These are phyloP conservation scores for Termitomyces sp. DNA, from an alignment of 768 basidiomycete species.

Conservation along the genomic window DNA sequence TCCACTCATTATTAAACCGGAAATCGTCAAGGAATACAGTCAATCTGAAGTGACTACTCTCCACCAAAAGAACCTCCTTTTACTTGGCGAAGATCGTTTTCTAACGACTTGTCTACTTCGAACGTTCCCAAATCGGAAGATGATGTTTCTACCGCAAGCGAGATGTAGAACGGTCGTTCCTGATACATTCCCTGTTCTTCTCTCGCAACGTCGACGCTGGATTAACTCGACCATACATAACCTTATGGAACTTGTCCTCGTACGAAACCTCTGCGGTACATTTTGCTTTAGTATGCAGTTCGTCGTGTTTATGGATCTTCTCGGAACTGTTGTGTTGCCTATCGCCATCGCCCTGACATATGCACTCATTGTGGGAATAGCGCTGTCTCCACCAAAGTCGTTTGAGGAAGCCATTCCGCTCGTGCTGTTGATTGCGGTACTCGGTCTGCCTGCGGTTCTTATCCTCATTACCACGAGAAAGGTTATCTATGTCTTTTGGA, in stretches of 20 bases:
- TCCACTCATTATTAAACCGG: constrained; percentile 93
- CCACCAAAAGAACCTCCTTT: constrained; percentile 95
- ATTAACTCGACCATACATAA: constrained; percentile 99
- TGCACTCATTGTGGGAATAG: constrained; percentile 77
- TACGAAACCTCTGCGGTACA: constrained; percentile 95
- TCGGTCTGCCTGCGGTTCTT: constrained; percentile 89
- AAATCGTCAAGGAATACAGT: constrained; percentile 96
- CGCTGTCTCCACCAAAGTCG: constrained; percentile 69
- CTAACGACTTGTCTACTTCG: constrained; percentile 93
- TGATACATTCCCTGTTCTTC: constrained; percentile 86
- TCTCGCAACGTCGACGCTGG: constrained; percentile 98
- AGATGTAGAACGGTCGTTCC: constrained; percentile 93
- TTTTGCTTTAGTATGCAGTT: constrained; percentile 99
- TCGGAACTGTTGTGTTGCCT: constrained; percentile 89
- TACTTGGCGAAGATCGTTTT: constrained; percentile 98
- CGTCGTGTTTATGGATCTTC: constrained; percentile 94
- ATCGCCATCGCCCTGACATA: constrained; percentile 92
- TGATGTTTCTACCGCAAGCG: constrained; percentile 99
- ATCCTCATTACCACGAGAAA: constrained; percentile 94
- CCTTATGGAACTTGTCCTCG: constrained; percentile 96
- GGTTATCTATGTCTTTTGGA: constrained; percentile 96
- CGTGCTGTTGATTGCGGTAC: constrained; percentile 81
- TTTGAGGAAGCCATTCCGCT: constrained; percentile 95
- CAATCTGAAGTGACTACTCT: constrained; percentile 90
- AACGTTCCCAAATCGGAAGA: constrained; percentile 97